These are phyloP conservation scores for Cytidiella melzeri DNA, from an alignment of 768 basidiomycete genomes.

Conservation along the genomic window DNA sequence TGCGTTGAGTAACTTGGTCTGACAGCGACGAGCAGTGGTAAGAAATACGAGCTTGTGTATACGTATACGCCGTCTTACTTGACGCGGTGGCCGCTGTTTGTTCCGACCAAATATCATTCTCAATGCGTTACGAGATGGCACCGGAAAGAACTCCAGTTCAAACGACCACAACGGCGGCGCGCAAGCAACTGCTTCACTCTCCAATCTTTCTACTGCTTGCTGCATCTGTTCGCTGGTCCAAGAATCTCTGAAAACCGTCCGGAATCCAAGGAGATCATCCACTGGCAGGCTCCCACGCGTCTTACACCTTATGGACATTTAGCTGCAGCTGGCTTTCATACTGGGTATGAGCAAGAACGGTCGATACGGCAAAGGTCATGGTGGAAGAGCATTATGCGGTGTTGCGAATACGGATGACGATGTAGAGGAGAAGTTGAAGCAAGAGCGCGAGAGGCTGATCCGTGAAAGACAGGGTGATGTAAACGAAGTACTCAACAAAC, in stretches of 20 bases:
- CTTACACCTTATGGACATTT: neutral
- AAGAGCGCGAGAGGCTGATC: slow-evolving; percentile 43
- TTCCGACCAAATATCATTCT: slow-evolving; percentile 25
- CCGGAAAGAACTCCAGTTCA: slow-evolving; percentile 14
- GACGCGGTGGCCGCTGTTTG: slow-evolving; percentile 18
- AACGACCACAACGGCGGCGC: slow-evolving; percentile 14
- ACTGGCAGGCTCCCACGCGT: neutral
- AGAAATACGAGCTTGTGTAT: too few species aligned
- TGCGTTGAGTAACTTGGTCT: too few species aligned
- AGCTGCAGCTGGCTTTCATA: neutral
- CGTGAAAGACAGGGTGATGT: slow-evolving; percentile 53
- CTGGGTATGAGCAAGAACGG: neutral
- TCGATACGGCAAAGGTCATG: neutral
- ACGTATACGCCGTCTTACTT: too few species aligned
- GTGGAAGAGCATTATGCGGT: neutral
- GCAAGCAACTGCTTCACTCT: neutral
- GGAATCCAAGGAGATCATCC: slow-evolving; percentile 59
- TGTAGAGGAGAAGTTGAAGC: slow-evolving; percentile 21
- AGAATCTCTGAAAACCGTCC: slow-evolving; percentile 57
- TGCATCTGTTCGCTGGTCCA: slow-evolving; percentile 31
- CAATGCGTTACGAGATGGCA: slow-evolving; percentile 21
- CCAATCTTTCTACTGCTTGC: neutral
- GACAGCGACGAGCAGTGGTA: too few species aligned
- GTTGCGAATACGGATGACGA: neutral
- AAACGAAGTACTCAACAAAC: slow-evolving; percentile 51